Conservation (phyloP, 2,329 filamentous ascomycete species). For the Scytalidium lignicola region DNA sequence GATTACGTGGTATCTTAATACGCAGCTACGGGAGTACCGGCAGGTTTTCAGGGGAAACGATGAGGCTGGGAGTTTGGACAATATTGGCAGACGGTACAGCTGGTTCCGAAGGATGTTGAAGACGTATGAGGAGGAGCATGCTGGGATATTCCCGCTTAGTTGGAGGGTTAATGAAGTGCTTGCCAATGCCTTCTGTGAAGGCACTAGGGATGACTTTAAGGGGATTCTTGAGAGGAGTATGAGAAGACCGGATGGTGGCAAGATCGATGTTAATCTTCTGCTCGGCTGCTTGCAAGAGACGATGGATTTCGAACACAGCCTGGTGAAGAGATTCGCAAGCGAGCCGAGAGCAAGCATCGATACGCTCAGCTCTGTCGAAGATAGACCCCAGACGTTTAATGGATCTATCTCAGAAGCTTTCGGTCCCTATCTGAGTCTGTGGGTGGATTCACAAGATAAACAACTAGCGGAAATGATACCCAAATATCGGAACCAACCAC, state of each 20-base stretch:
- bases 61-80: slow-evolving; percentile 92
- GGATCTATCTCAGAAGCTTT: slow-evolving; percentile 95
- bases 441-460: slow-evolving; percentile 95
- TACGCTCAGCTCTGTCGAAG: slow-evolving; percentile 75
- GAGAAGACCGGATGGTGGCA: slow-evolving; percentile 69
- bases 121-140: slow-evolving; percentile 91
- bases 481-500: slow-evolving; percentile 77
- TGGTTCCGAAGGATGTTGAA: slow-evolving; percentile 97
- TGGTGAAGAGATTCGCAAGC: slow-evolving; percentile 77
- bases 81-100: slow-evolving; percentile 88
- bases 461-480: slow-evolving; percentile 80
- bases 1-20: slow-evolving; percentile 97
- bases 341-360: slow-evolving; percentile 79
- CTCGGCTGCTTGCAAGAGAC: slow-evolving; percentile 91
- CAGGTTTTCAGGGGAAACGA: slow-evolving; percentile 95
- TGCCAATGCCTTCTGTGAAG: slow-evolving; percentile 90
- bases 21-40: slow-evolving; percentile 88
- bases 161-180: slow-evolving; percentile 91
- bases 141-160: slow-evolving; percentile 74
- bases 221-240: slow-evolving; percentile 85
- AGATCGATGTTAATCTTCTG: slow-evolving; percentile 83
- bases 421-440: slow-evolving; percentile 92
- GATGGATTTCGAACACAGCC: slow-evolving; percentile 88
- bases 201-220: slow-evolving; percentile 92
- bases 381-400: slow-evolving; percentile 72